A percentile compares a stretch with the other conserved stretches of the same genome.
Evolutionary conservation across 2,329 filamentous ascomycete species (phyloP).

Genomic region (Aspergillus caelatus): DNA sequence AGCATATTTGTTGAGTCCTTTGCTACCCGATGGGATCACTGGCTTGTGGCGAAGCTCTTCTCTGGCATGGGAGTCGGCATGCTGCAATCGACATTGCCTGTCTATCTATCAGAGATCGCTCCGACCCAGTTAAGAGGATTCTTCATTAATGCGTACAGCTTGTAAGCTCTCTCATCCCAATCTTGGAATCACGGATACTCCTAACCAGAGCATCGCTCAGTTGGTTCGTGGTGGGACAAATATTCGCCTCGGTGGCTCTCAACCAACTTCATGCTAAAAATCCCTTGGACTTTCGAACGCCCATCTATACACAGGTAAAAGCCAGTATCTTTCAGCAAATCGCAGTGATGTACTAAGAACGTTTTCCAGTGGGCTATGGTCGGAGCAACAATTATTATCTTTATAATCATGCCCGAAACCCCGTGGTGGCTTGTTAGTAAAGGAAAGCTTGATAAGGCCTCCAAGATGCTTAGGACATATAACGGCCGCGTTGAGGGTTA

Average conservation of each 20-base stretch:
- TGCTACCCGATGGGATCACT: constrained; percentile 43
- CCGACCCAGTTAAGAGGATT: constrained; percentile 47
- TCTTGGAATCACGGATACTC: background rate
- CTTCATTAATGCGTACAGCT: constrained; percentile 45
- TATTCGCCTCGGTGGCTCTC: constrained; percentile 48
- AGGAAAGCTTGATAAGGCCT: constrained; percentile 12
- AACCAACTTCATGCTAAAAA: constrained; percentile 35
- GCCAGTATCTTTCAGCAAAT: background rate
- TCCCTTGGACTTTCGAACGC: constrained; percentile 40
- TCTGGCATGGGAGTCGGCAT: constrained; percentile 48
- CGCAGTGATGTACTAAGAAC: background rate
- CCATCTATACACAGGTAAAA: constrained; percentile 47
- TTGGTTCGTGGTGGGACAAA: constrained; percentile 50
- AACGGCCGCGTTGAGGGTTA: constrained; percentile 37
- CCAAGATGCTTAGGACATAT: constrained; percentile 30
- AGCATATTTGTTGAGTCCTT: constrained; percentile 45
- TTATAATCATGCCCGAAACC: constrained; percentile 11
- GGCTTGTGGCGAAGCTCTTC: constrained; percentile 41
- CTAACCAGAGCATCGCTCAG: constrained; percentile 10
- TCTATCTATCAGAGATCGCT: constrained; percentile 47
- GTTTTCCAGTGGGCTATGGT: constrained; percentile 47
- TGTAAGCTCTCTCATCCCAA: constrained; percentile 26
- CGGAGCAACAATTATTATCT: constrained; percentile 31
- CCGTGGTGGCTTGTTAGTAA: constrained; percentile 18
- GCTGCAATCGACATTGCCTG: constrained; percentile 46